Conservation (phyloP, 2,329 filamentous ascomycete genomes). For the Biscogniauxia mediterranea region DNA sequence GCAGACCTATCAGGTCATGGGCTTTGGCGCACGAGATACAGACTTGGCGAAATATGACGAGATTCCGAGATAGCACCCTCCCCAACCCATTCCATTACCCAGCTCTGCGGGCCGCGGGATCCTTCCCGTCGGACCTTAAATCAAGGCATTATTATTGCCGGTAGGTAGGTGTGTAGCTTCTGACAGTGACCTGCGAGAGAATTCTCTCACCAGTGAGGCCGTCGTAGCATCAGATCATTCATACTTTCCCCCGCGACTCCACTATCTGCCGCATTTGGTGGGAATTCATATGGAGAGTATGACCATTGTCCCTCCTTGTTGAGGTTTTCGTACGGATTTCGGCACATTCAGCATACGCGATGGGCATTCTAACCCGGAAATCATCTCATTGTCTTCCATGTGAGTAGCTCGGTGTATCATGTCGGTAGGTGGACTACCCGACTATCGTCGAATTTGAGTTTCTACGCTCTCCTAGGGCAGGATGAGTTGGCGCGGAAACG, state of each 20-base stretch:
- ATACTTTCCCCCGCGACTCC: background rate
- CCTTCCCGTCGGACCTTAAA: background rate
- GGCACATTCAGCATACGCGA: background rate
- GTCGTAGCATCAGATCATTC: background rate
- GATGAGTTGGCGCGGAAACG: background rate
- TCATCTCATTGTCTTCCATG: background rate
- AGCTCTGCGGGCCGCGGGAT: background rate
- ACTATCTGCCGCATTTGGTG: background rate
- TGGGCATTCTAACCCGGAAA: background rate
- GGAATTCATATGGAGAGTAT: background rate
- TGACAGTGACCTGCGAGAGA: background rate
- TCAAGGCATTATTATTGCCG: background rate
- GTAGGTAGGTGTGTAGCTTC: background rate
- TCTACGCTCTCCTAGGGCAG: background rate
- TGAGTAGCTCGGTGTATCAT: background rate
- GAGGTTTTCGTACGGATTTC: background rate
- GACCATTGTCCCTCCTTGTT: background rate
- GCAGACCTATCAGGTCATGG: background rate
- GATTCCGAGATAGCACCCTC: background rate
- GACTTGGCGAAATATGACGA: background rate
- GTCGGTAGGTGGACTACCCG: background rate
- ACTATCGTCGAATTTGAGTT: background rate
- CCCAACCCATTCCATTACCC: background rate
- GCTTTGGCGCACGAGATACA: background rate
- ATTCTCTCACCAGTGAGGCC: background rate